These are phyloP conservation scores for Miscanthus sacchariflorus DNA, from an alignment of 202 grass and related monocot genomes.

Conservation along the genomic window DNA sequence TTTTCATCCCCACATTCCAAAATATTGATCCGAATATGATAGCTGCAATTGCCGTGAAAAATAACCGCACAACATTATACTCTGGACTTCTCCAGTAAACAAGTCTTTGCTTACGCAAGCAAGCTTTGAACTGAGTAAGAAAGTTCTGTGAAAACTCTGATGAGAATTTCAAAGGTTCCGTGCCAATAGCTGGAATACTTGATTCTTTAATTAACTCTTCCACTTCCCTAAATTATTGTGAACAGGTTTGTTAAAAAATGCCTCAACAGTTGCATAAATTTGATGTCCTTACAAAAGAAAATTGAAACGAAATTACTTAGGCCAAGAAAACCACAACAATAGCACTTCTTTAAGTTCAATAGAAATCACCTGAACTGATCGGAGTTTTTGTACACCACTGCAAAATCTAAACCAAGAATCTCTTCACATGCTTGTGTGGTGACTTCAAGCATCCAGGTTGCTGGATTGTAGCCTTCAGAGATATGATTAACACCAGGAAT, in stretches of 20 bases:
- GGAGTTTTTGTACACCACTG: constrained; percentile 68
- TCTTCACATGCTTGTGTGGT: constrained; percentile 72
- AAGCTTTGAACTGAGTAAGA: constrained; percentile 62
- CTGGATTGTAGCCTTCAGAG: constrained; percentile 69
- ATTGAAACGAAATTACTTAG: background rate
- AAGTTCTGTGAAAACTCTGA: constrained; percentile 62
- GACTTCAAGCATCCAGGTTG: constrained; percentile 87
- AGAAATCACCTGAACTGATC: constrained; percentile 63
- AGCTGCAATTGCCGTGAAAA: constrained; percentile 63
- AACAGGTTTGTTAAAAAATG: constrained; percentile 31
- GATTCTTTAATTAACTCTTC: constrained; percentile 58
- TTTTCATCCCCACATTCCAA: constrained; percentile 73
- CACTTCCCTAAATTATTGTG: constrained; percentile 51
- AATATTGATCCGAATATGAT: constrained; percentile 75
- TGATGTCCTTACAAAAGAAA: background rate
- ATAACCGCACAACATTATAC: constrained; percentile 70
- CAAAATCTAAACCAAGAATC: constrained; percentile 70
- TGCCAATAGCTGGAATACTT: constrained; percentile 55
- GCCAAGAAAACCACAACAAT: background rate
- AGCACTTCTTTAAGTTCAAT: background rate
- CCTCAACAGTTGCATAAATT: background rate
- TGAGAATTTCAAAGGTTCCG: constrained; percentile 61
- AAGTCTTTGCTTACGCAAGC: constrained; percentile 70
- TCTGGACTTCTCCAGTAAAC: constrained; percentile 84
- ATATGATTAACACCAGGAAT: constrained; percentile 61